Base-by-base conservation (phyloP, 352 stramenopile species). In the Aphanomyces invadans region DNA sequence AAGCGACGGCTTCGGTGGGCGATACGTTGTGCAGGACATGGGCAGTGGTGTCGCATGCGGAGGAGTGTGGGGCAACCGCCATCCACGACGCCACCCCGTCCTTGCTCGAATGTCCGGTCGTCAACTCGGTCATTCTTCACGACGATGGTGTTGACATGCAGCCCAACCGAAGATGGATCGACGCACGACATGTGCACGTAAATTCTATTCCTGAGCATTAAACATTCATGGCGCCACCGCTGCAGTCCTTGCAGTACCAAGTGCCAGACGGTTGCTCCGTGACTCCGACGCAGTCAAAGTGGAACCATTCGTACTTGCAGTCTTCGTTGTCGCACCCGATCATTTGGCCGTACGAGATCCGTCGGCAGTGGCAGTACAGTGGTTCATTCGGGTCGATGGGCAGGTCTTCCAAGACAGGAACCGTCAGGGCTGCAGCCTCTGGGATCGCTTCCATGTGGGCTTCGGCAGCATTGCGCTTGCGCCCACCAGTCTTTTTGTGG, bases 241-340 rank as follows among this genome's bases (percentile, higher is more conserved):
- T 33, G 73, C 85, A 94, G 74, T 90, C 81, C 21, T 78, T 76
- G 68, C 85, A 94, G 71, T 91, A 94, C 85, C 85, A 94, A 38
- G 83, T 88, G 66, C 83, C 85, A 1, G 78, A 73, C 21, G 85
- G 85, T 68, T 94, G 85, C 46, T 94, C 83, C 36, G 80, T 88
- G 56, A 96, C 78, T 9, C 86, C 85, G 17, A 96, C 88, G 68
- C 88, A 96, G 67, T 87, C 76, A 62, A 96, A 95, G 72, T 96
- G 88, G 71, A 95, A 96, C 88, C 88, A 96, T 71, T 96, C 88
- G 75, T 93, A 95, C 74, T 95, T 92, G 83, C 89, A 97, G 71
- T 92, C 87, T 71, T 94, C 85, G 62, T 97, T 95, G 73, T 97
- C 89, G 65, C 89, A 97, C 65, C 88, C 89, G 15, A 96, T 84